These are phyloP conservation scores for Nothopassalora personata DNA, from an alignment of 2,329 filamentous ascomycete species.

Conservation along the genomic window DNA sequence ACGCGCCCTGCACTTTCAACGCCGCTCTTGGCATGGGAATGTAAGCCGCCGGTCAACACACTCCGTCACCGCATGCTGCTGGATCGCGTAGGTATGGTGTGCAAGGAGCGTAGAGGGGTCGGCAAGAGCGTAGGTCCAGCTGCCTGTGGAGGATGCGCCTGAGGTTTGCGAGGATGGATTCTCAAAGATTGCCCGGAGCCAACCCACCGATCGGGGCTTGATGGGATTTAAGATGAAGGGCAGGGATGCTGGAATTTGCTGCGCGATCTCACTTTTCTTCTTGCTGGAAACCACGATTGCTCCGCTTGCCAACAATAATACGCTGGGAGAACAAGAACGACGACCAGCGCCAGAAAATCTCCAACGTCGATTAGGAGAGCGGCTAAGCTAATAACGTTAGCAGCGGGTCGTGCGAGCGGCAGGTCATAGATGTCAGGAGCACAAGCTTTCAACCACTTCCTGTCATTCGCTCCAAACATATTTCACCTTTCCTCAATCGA, in stretches of 20 bases:
- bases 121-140: constrained; percentile 23
- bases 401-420: background rate
- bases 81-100: background rate
- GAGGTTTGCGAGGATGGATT: constrained; percentile 39
- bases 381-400: background rate
- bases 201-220: background rate
- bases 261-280: background rate
- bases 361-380: background rate
- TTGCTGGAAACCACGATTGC: no score
- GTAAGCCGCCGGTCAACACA: constrained; percentile 3
- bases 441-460: no score
- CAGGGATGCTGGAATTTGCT: background rate
- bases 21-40: constrained; percentile 20
- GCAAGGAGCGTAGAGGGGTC: constrained; percentile 36
- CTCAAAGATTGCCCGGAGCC: background rate
- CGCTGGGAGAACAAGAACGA: background rate
- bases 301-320: no score
- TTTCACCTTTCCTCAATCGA: background rate
- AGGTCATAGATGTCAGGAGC: background rate
- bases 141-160: background rate
- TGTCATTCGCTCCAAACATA: background rate
- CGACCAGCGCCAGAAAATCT: background rate
- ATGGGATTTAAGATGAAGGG: background rate
- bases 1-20: constrained; percentile 21
- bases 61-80: constrained; percentile 5